Evolutionary conservation across 345 rosid genomes (phyloP), one percentile per base, ranked within the genome.

Genomic region (Mallotus nudiflorus): DNA sequence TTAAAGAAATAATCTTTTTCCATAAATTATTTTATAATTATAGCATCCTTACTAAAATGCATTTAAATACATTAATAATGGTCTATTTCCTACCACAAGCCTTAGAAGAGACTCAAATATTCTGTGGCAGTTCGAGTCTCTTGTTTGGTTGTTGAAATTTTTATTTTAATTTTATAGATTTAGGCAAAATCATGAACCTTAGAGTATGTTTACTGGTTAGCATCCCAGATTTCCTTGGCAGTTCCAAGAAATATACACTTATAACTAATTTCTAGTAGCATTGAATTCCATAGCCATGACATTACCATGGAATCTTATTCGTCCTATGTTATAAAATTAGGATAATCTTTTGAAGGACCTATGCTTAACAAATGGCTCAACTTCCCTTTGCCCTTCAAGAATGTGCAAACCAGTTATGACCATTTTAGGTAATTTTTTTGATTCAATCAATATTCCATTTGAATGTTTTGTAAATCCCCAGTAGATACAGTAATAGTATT

Each of bases 221-320:
- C 24, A 0, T 60, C 65, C 65, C 42, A 60, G 2, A 60, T 35
- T 2, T 60, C 45, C 12, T 60, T 60, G 13, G 46, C 44, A 4
- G 1, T 60, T 3, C 24, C 22, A 16, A 60, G 25, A n/a, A 60
- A 33, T 45, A 60, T 39, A 4, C 45, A 13, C 0, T 44, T 33
- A n/a, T 2, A n/a, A 9, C 22, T 49, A 0, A 3, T 49, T 49
- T 49, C 8, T 39, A 18, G 53, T 16, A 49, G 53, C 20, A 49
- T 49, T 5, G 22, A 60, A 33, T 60, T 60, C 42, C 65, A 33
- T 19, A 60, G 20, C 65, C 65, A 60, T 2, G 65, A 31, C 65
- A 60, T 60, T 19, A 60, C 24, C 65, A 60, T 60, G 33, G 65
- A 49, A 22, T 29, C 25, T 60, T 37, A 24, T 7, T 60, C 45